Evolutionary conservation across 202 grass and related monocot genomes (phyloP), one percentile per base, ranked within the genome.

Genomic region (Brachypodium distachyon): DNA sequence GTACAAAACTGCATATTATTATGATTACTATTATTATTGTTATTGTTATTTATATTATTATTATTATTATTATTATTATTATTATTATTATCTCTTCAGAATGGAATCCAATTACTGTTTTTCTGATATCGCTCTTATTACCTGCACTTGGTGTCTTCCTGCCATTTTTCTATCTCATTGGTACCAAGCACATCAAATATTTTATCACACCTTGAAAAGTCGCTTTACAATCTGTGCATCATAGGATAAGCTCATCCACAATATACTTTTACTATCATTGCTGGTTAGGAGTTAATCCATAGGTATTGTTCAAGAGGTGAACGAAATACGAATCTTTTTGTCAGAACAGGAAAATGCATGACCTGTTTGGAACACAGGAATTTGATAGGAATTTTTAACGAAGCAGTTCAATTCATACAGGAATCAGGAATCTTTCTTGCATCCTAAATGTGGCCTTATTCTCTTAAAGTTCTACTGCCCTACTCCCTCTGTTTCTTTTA

Each of bases 1-100:
- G 76, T 77, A 54, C 12, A 31, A 43, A 78, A 47, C 31, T 50
- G 8, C 53, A 77, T 62, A 62, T 66, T 9, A 14, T 81, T 37
- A 58, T 39, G 46, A 19, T 73, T 72, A 56, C n/a, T n/a, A n/a
- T n/a, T n/a, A n/a, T n/a, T n/a, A n/a, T n/a, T n/a, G n/a, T n/a
- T n/a, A n/a, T n/a, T n/a, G n/a, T n/a, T n/a, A n/a, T n/a, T n/a
- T n/a, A n/a, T n/a, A n/a, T n/a, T n/a, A n/a, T n/a, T n/a, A n/a
- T n/a, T n/a, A n/a, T n/a, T n/a, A n/a, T n/a, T n/a, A n/a, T n/a
- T n/a, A n/a, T n/a, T n/a, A n/a, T n/a, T n/a, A n/a, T n/a, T n/a
- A n/a, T n/a, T n/a, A n/a, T n/a, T n/a, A n/a, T n/a, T n/a, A n/a
- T n/a, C n/a, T n/a, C n/a, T n/a, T n/a, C n/a, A n/a, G n/a, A n/a